Conservation (phyloP, 106 monocot genomes). For the Cymbidium sinense region DNA sequence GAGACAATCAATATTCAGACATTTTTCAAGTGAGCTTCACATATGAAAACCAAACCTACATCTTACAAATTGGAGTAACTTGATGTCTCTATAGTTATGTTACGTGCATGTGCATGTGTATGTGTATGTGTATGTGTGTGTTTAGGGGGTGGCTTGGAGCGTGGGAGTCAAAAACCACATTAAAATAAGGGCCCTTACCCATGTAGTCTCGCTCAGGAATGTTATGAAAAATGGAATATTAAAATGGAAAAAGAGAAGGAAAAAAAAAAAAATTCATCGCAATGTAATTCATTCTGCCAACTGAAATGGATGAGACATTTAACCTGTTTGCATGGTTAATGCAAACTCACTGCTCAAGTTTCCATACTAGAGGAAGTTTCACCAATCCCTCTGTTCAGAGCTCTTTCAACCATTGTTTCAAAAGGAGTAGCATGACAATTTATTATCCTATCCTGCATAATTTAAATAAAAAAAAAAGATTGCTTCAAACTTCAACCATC, state of each 20-base stretch:
- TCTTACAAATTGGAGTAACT: background rate
- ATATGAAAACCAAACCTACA: background rate
- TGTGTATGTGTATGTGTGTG: no score
- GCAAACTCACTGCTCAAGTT: slow-evolving; percentile 4
- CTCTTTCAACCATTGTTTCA: slow-evolving; percentile 10
- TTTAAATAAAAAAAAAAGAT: background rate
- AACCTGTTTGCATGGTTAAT: background rate
- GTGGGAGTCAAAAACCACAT: background rate
- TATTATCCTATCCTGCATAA: slow-evolving; percentile 16
- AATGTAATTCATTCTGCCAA: background rate
- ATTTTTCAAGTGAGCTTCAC: background rate
- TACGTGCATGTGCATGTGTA: background rate
- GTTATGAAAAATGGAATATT: background rate
- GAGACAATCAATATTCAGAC: background rate
- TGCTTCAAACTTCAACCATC: background rate
- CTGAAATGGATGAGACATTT: background rate
- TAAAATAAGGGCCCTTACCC: no score
- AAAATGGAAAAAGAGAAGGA: background rate
- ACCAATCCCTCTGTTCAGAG: background rate
- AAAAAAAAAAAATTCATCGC: background rate
- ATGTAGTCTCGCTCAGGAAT: no score
- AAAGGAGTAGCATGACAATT: slow-evolving; percentile 16
- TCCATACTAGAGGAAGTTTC: background rate
- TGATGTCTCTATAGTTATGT: background rate
- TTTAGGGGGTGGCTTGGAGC: background rate